phyloP scores from a whole-genome alignment of 2,329 filamentous ascomycete species.

The Neofusicoccum sp. region DNA sequence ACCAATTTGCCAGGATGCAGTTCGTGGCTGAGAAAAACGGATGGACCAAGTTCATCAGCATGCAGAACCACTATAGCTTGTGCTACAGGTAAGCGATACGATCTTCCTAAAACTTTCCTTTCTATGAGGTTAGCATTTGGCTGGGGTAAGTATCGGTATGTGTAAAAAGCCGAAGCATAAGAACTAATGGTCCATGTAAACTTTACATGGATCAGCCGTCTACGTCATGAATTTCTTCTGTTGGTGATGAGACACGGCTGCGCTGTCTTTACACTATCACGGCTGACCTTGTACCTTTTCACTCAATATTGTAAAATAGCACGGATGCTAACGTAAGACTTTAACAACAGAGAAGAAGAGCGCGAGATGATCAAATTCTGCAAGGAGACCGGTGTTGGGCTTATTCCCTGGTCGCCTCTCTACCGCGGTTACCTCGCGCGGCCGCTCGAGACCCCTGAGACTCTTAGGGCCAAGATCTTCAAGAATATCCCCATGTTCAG shows the following conservation, averaged over 20 bases:
- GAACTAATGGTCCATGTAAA: no score
- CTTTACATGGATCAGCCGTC: no score
- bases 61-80: conserved; percentile 57
- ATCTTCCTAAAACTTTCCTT: no score
- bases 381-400: conserved; percentile 27
- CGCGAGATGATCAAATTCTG: conserved; percentile 31
- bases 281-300: background rate
- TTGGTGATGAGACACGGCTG: no score
- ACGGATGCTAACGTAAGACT: background rate
- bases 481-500: background rate
- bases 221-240: no score
- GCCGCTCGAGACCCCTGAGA: conserved; percentile 45
- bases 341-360: conserved; percentile 38
- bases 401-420: conserved; percentile 33
- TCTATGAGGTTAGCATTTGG: no score
- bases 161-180: no score
- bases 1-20: conserved; percentile 52
- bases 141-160: no score
- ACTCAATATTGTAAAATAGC: background rate
- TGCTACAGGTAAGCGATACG: conserved; percentile 45
- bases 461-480: conserved; percentile 29
- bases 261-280: no score
- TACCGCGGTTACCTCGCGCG: conserved; percentile 43
- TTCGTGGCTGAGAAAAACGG: conserved; percentile 50
- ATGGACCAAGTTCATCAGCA: conserved; percentile 56